Conservation (phyloP, 2,329 filamentous ascomycete genomes). For the Septoria linicola region DNA sequence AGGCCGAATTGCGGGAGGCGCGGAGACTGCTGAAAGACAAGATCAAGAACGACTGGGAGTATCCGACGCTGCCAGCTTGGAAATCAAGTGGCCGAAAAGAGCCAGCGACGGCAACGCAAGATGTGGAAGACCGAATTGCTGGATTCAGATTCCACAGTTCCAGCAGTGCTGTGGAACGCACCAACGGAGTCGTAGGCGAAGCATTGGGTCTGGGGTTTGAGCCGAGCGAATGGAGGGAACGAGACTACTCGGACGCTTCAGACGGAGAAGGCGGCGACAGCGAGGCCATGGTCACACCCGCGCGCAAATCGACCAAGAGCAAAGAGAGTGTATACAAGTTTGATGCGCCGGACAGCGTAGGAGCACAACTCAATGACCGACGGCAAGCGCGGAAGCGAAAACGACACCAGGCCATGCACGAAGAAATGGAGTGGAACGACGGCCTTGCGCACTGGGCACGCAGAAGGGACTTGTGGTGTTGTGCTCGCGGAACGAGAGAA, state of each 20-base stretch:
- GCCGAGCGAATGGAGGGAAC: slow-evolving; percentile 45
- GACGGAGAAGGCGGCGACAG: slow-evolving; percentile 35
- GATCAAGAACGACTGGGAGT: slow-evolving; percentile 49
- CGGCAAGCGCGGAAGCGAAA: slow-evolving; percentile 39
- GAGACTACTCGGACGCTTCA: slow-evolving; percentile 41
- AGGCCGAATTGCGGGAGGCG: slow-evolving; percentile 44
- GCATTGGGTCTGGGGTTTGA: slow-evolving; percentile 35
- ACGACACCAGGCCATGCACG: slow-evolving; percentile 39
- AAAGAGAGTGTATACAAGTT: slow-evolving; percentile 40
- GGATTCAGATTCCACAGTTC: slow-evolving; percentile 34
- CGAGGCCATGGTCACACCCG: slow-evolving; percentile 20
- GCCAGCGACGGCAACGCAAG: slow-evolving; percentile 17
- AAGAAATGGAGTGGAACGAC: slow-evolving; percentile 66
- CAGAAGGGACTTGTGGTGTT: slow-evolving; percentile 80
- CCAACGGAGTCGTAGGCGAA: slow-evolving; percentile 6
- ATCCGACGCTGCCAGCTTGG: slow-evolving; percentile 38
- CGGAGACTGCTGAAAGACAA: slow-evolving; percentile 44
- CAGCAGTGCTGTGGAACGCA: slow-evolving; percentile 4
- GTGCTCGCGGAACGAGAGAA: slow-evolving; percentile 59
- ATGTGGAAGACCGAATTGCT: slow-evolving; percentile 27
- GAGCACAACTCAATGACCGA: slow-evolving; percentile 35
- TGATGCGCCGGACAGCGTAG: slow-evolving; percentile 48
- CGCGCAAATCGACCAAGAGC: slow-evolving; percentile 19
- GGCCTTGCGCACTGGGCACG: slow-evolving; percentile 78
- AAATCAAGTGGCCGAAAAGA: slow-evolving; percentile 20